Evolutionary conservation across 495 filamentous ascomycete species (phyloP), one percentile per base, ranked within the genome.

Genomic region (Daldinia loculata): DNA sequence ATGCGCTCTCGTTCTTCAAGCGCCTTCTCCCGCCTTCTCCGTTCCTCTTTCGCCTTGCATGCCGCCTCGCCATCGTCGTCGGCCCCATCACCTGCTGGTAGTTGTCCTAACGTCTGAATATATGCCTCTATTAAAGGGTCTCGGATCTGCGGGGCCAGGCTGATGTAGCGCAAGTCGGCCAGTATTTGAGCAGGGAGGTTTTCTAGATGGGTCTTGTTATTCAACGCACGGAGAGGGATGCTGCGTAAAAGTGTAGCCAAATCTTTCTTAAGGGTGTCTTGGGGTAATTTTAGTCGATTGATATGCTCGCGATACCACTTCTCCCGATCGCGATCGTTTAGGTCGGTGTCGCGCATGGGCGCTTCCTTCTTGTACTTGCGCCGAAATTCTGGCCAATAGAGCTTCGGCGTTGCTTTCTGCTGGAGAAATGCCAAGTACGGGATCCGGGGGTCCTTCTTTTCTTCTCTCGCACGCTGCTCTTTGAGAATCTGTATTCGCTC

Each of bases 321-420:
- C 76, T 99, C 95, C 2, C 93, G 87, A 65, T 98, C 94, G 74
- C 94, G 96, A 75, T 99, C 96, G 1, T 81, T 79, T 29, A 98
- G 75, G 51, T 90, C 87, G 6, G 87, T 76, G 69, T 94, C 90
- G 55, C 88, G 89, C 94, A 98, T 96, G 58, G 89, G 88, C 0
- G 86, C 76, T 62, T 95, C 93, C 66, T 91, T 93, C 66, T 90
- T 90, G 72, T 89, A 95, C 74, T 97, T 98, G 32, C 95, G 86
- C 69, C 92, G 92, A 78, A 99, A 99, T 76, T 99, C 95, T 0
- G 92, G 89, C 95, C 95, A 99, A 79, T 96, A 99, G 11, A 98
- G 82, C 80, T 97, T 98, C 1, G 92, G 90, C 0, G 90, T 95
- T 1, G 93, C 93, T 62, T 91, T 83, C 66, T 90, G 88, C 63